Base-by-base conservation (phyloP, 768 basidiomycete genomes). In the Pulveroboletus ravenelii region DNA sequence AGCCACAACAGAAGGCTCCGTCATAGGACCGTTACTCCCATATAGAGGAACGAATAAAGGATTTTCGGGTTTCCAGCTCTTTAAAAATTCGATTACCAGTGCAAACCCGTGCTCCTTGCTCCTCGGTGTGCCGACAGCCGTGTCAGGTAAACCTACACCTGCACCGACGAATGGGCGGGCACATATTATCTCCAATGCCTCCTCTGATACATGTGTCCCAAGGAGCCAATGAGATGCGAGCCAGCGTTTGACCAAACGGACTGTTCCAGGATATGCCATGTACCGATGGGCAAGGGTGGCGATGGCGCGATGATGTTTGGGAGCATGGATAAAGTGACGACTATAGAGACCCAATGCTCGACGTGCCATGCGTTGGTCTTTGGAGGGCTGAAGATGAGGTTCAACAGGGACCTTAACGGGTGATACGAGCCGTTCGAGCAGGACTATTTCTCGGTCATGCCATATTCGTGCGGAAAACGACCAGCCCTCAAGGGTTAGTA, bases 171-270 rank as follows among this genome's bases (percentile, higher is more conserved):
- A 97, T 14, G 88, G 74, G 31, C 73, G 72, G 0, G 92, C 89
- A 65, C 89, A 91, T 37, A 99, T 66, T 15, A 98, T 72, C 67
- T 99, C 96, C 32, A 90, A 78, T 0, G 80, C 84, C 64, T 97
- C 92, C 51, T 82, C 79, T 6, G 78, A 76, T 47, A 97, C 73
- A 57, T 91, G 87, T 0, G 75, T 69, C 5, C 78, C 75, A 31
- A 98, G 77, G 50, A 96, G 77, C 86, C 89, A 91, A 63, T 99
- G 96, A 7, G 87, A 74, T 1, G 89, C 82, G 47, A 98, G 73
- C 96, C 96, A 99, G 38, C 95, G 80, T 71, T 97, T 95, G 45
- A 89, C 79, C 14, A 98, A 76, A 35, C 96, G 78, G 14, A 90
- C 87, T 0, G 94, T 93, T 9, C 87, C 82, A 3, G 91, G 77